Conservation (phyloP, 352 stramenopile genomes). For the Phytopythium cucurbitacearum region DNA sequence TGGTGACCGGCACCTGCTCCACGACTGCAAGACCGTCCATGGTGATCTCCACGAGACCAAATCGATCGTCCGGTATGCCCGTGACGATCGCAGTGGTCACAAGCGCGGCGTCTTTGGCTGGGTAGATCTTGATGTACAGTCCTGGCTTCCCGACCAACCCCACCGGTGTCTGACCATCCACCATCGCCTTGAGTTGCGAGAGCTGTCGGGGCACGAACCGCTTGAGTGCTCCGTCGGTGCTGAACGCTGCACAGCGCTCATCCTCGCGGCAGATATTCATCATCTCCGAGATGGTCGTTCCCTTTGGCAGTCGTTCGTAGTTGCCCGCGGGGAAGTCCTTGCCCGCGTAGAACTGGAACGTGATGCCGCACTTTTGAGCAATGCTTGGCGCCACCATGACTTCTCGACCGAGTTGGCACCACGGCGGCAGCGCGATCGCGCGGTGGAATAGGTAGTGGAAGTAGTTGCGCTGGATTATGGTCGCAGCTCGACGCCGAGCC, state of each 20-base stretch:
- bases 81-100: conserved; percentile 57
- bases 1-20: conserved; percentile 47
- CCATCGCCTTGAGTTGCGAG: conserved; percentile 62
- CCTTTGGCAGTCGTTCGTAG: conserved; percentile 37
- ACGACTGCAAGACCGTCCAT: conserved; percentile 47
- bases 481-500: conserved; percentile 29
- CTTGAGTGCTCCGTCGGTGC: conserved; percentile 70
- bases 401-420: conserved; percentile 62
- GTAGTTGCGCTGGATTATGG: conserved; percentile 65
- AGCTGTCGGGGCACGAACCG: conserved; percentile 71
- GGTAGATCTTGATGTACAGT: conserved; percentile 61
- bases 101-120: conserved; percentile 35
- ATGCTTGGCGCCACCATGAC: conserved; percentile 59
- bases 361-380: conserved; percentile 55
- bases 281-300: conserved; percentile 27
- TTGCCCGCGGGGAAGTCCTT: conserved; percentile 76
- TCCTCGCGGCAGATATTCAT: conserved; percentile 61
- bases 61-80: conserved; percentile 44
- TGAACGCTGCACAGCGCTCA: conserved; percentile 68
- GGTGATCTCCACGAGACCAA: conserved; percentile 52
- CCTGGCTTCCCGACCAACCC: conserved; percentile 29
- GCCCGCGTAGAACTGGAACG: conserved; percentile 72
- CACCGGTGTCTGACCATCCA: not conserved
- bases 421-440: conserved; percentile 42
- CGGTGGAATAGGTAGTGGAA: conserved; percentile 67